Evolutionary conservation across 371 early-diverging fungal genomes (phyloP), one percentile per base, ranked within the genome.

Genomic region (Mortierella sp.): DNA sequence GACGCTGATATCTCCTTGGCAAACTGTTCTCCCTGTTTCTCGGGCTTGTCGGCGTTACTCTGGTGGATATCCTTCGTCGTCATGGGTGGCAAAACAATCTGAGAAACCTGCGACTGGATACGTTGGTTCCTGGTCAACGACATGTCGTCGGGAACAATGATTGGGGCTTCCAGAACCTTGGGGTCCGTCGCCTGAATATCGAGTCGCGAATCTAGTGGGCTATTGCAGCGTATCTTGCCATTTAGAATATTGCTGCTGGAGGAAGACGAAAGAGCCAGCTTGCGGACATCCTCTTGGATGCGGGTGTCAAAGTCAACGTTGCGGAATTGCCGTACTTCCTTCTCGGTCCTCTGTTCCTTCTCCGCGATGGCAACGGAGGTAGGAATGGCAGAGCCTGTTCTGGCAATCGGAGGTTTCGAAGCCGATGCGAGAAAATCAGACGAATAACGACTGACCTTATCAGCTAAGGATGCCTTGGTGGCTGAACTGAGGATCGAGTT

Each of bases 211-310:
- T 32, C 49, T 28, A 19, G 21, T 27, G n/a, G 21, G 14, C 21
- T 19, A 28, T 31, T 41, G 50, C n/a, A 12, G 39, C 24, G 32
- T 47, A 17, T 43, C 41, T 28, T 52, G 17, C 41, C 26, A 14
- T 56, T 50, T 6, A 19, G 46, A 27, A n/a, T 34, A 47, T 19
- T 39, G 15, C 31, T 6, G 19, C 21, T 28, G 21, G 50, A 41
- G 3, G 64, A 44, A 5, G 72, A 57, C 0, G 76, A 58, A 3
- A 39, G 28, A 0, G 61, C 57, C 41, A 75, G 17, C 19, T 37
- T 62, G 15, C 61, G 64, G 21, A 75, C 76, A 60, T 69, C 54
- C 26, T 69, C 64, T 26, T 69, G 64, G 58, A 75, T 75, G 24
- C 41, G 60, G 27, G 44, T 48, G 52, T 75, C 76, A 46, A 75